These are phyloP conservation scores for Aspergillus thermomutatus DNA, from an alignment of 2,329 filamentous ascomycete genomes.

Conservation along the genomic window DNA sequence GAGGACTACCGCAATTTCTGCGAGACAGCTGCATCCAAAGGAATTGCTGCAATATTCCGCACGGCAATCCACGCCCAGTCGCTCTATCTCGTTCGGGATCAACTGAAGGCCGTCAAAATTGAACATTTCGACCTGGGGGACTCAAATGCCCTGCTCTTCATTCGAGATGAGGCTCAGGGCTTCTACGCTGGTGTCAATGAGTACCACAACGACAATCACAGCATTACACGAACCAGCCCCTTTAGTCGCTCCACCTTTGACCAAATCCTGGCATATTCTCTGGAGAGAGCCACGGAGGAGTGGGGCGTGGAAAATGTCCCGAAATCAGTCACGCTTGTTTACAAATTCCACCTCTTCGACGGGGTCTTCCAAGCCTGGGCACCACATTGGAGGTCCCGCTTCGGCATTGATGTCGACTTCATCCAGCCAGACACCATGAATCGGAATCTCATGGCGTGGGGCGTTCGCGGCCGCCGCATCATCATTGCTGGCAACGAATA, in stretches of 20 bases:
- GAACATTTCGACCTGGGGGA: not conserved
- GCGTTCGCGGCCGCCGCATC: not conserved
- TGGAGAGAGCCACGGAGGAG: not conserved
- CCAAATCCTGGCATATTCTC: not conserved
- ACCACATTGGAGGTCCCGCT: not conserved
- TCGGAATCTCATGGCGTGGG: slow-evolving; percentile 1
- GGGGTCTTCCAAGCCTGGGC: slow-evolving; percentile 3
- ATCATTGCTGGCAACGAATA: slow-evolving; percentile 5
- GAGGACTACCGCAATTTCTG: not conserved
- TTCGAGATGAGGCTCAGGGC: slow-evolving; percentile 2
- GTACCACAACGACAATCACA: not conserved
- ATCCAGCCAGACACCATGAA: slow-evolving; percentile 4
- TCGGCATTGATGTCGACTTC: not conserved
- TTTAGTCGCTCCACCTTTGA: slow-evolving; percentile 1
- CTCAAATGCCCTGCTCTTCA: no score
- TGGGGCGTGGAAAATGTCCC: not conserved
- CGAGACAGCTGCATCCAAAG: not conserved
- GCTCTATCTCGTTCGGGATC: not conserved
- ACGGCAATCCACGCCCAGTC: slow-evolving; percentile 3
- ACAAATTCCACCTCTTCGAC: slow-evolving; percentile 5
- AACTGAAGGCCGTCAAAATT: slow-evolving; percentile 1
- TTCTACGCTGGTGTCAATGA: slow-evolving; percentile 2
- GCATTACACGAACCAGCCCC: not conserved
- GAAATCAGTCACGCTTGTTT: not conserved
- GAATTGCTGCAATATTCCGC: slow-evolving; percentile 1